Evolutionary conservation across 2,329 filamentous ascomycete species (phyloP).

Genomic region (Tolypocladium sp.): DNA sequence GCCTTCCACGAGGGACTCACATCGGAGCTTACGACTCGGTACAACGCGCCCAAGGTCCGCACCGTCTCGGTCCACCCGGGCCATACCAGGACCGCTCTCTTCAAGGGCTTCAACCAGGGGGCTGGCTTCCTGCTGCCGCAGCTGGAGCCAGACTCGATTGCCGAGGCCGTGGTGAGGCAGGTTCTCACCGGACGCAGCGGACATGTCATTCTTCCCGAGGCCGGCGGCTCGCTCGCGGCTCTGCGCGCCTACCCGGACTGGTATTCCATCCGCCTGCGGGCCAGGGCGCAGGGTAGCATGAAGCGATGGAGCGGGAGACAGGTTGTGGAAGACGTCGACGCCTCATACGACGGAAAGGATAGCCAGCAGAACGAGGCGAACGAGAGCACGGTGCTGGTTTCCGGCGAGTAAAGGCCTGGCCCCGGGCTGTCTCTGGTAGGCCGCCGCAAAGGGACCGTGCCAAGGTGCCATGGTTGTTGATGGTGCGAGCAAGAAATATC

Average conservation of each 20-base stretch:
- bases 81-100: constrained; percentile 25
- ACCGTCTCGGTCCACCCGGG: constrained; percentile 56
- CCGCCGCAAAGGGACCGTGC: background rate
- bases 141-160: constrained; percentile 29
- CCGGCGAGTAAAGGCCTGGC: constrained; percentile 8
- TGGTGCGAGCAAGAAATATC: background rate
- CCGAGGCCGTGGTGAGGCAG: constrained; percentile 38
- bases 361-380: background rate
- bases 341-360: constrained; percentile 6
- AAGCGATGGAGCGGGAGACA: constrained; percentile 34
- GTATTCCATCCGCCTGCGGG: constrained; percentile 46
- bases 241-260: constrained; percentile 51
- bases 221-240: constrained; percentile 28
- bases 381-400: constrained; percentile 18
- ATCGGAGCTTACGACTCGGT: constrained; percentile 47
- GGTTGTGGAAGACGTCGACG: constrained; percentile 35
- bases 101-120: constrained; percentile 46
- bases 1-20: constrained; percentile 59
- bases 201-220: constrained; percentile 35
- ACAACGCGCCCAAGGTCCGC: constrained; percentile 54
- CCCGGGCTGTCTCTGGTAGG: background rate
- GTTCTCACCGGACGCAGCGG: constrained; percentile 38
- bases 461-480: background rate
- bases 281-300: constrained; percentile 31
- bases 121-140: constrained; percentile 21